phyloP scores from a whole-genome alignment of 345 rosid genomes.

The Acer negundo region DNA sequence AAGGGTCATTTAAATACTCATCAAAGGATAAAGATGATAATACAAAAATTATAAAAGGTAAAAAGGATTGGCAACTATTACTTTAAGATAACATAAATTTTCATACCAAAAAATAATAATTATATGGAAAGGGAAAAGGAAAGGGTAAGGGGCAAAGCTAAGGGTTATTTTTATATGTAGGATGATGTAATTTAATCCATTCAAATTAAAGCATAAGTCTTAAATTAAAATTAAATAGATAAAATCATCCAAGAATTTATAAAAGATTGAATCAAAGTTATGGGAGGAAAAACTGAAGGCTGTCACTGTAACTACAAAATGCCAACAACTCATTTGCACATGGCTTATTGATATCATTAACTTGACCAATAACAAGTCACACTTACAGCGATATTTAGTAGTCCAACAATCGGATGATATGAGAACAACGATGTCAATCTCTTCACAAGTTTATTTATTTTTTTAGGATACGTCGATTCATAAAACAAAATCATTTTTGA shows the following conservation, averaged over 20 bases:
- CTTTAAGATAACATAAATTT: too few relatives aligned
- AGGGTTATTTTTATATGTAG: not conserved
- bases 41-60: not conserved
- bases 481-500: constrained; percentile 67
- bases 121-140: too few relatives aligned
- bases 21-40: not conserved
- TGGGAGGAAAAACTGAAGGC: not conserved
- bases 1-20: not conserved
- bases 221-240: not conserved
- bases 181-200: constrained; percentile 1
- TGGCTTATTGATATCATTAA: not conserved
- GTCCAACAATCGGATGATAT: constrained; percentile 57
- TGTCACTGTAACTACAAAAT: not conserved
- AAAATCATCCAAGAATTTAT: not conserved
- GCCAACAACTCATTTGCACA: not conserved
- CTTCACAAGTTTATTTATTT: constrained; percentile 20
- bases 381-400: constrained; percentile 80
- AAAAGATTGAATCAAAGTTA: not conserved
- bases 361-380: not conserved
- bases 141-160: too few relatives aligned
- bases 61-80: too few relatives aligned
- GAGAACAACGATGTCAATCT: constrained; percentile 36
- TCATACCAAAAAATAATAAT: too few relatives aligned
- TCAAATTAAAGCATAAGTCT: not conserved
- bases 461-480: constrained; percentile 31